These are phyloP conservation scores for Leccinum griseonigrum DNA, from an alignment of 1,284 basidiomycete genomes.

Conservation along the genomic window DNA sequence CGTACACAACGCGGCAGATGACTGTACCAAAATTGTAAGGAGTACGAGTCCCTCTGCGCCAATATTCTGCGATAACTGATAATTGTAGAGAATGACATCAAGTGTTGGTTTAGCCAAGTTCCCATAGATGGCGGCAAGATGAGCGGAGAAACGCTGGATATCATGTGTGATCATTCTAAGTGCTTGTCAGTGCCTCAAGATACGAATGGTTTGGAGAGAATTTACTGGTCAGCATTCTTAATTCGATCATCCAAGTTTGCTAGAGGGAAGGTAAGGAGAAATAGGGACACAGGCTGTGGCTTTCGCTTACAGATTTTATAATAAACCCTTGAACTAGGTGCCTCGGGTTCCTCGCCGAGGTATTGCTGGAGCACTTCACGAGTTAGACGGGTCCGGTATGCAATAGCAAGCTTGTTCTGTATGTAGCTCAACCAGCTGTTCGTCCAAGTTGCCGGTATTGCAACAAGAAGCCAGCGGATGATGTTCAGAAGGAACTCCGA, in stretches of 20 bases:
- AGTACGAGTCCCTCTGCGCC: conserved; percentile 91
- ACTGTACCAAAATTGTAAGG: conserved; percentile 83
- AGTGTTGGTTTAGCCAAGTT: conserved; percentile 92
- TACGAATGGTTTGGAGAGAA: conserved; percentile 17
- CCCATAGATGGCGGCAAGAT: conserved; percentile 92
- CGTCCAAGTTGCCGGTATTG: conserved; percentile 95
- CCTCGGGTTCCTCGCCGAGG: conserved; percentile 71
- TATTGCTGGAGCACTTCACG: conserved; percentile 83
- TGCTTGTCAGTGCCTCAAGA: conserved; percentile 8
- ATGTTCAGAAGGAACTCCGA: conserved; percentile 84
- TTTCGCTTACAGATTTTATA: conserved; percentile 80
- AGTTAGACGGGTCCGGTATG: conserved; percentile 89
- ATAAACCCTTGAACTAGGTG: conserved; percentile 71
- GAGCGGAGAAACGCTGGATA: conserved; percentile 89
- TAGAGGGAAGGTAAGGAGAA: conserved; percentile 28
- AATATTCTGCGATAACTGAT: conserved; percentile 90
- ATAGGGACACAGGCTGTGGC: not conserved
- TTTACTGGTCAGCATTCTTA: conserved; percentile 92
- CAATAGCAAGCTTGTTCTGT: conserved; percentile 91
- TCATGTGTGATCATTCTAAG: conserved; percentile 91
- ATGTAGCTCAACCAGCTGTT: conserved; percentile 96
- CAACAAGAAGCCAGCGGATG: conserved; percentile 86
- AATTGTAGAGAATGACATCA: conserved; percentile 95
- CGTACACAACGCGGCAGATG: conserved; percentile 76
- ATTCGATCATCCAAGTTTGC: conserved; percentile 93